These are phyloP conservation scores for Zygosaccharomyces rouxii DNA, from an alignment of 805 yeast genomes.

Conservation along the genomic window DNA sequence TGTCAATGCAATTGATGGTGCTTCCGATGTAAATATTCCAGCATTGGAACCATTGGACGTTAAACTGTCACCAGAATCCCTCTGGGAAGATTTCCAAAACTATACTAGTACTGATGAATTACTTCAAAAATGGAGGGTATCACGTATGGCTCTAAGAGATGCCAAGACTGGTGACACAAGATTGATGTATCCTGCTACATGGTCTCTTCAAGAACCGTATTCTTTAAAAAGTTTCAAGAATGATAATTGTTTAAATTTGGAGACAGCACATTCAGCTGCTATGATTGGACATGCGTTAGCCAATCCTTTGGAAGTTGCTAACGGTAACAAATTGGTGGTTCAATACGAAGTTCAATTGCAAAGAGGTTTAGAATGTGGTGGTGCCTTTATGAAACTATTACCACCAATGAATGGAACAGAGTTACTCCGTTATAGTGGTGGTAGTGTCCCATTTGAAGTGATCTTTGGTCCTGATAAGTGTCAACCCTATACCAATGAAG, in stretches of 20 bases:
- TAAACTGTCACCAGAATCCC: slow-evolving; percentile 40
- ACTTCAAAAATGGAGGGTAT: slow-evolving; percentile 52
- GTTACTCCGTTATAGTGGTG: slow-evolving; percentile 36
- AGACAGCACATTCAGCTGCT: slow-evolving; percentile 72
- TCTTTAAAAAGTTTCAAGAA: slow-evolving; percentile 38
- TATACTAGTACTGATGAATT: slow-evolving; percentile 38
- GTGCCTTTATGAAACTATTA: slow-evolving; percentile 79
- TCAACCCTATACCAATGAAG: slow-evolving; percentile 65
- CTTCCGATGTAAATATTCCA: background rate
- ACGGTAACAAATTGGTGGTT: slow-evolving; percentile 62
- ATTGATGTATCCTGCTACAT: slow-evolving; percentile 63
- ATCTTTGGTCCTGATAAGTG: slow-evolving; percentile 96
- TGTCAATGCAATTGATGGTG: background rate
- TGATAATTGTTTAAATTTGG: slow-evolving; percentile 75
- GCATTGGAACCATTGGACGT: slow-evolving; percentile 23
- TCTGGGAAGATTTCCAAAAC: slow-evolving; percentile 60
- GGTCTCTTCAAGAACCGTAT: slow-evolving; percentile 61
- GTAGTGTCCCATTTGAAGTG: slow-evolving; percentile 69
- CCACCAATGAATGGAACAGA: slow-evolving; percentile 37
- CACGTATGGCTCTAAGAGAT: slow-evolving; percentile 40
- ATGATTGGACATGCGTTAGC: slow-evolving; percentile 69
- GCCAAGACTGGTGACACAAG: slow-evolving; percentile 33
- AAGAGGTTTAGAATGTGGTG: slow-evolving; percentile 77
- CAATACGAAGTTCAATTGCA: slow-evolving; percentile 90
- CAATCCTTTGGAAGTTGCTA: slow-evolving; percentile 50